A percentile compares a stretch with the other conserved stretches of the same genome.
phyloP scores from a whole-genome alignment of 768 basidiomycete genomes.

The Tricholoma hemisulphureum region DNA sequence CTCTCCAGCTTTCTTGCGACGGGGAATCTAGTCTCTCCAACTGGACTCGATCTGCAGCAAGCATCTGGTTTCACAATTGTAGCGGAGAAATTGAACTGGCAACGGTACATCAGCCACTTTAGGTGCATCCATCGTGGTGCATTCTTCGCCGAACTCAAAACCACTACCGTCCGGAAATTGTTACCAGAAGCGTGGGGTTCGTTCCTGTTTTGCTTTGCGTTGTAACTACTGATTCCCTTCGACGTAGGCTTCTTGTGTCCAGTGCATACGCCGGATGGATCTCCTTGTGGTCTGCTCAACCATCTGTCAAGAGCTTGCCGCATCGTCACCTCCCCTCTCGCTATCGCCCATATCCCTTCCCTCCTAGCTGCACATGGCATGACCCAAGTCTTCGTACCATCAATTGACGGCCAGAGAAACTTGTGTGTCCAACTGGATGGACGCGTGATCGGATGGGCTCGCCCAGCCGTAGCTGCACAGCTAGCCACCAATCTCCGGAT shows the following conservation, averaged over 20 bases:
- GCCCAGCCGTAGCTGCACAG: constrained; percentile 65
- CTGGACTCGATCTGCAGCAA: constrained; percentile 95
- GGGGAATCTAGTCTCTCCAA: constrained; percentile 91
- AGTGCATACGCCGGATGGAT: constrained; percentile 97
- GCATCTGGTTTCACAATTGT: constrained; percentile 98
- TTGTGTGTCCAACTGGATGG: constrained; percentile 95
- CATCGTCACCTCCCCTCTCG: constrained; percentile 75
- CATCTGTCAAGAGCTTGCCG: constrained; percentile 93
- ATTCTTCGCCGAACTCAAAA: constrained; percentile 98
- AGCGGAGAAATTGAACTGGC: constrained; percentile 98
- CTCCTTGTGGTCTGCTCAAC: constrained; percentile 96
- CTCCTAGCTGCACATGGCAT: constrained; percentile 88
- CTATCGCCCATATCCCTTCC: constrained; percentile 74
- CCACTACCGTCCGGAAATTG: constrained; percentile 94
- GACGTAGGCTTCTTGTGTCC: constrained; percentile 89
- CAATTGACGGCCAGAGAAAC: constrained; percentile 78
- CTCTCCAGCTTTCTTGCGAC: constrained; percentile 96
- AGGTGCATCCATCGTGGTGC: constrained; percentile 98
- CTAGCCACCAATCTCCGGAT: constrained; percentile 84
- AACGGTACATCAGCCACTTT: constrained; percentile 98
- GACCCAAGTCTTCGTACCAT: constrained; percentile 83
- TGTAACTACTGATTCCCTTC: neutral
- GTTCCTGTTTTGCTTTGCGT: constrained; percentile 15
- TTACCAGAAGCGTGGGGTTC: constrained; percentile 97
- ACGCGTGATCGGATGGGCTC: constrained; percentile 90